phyloP scores from a whole-genome alignment of 148 eudicot species.

The Camellia sinensis region DNA sequence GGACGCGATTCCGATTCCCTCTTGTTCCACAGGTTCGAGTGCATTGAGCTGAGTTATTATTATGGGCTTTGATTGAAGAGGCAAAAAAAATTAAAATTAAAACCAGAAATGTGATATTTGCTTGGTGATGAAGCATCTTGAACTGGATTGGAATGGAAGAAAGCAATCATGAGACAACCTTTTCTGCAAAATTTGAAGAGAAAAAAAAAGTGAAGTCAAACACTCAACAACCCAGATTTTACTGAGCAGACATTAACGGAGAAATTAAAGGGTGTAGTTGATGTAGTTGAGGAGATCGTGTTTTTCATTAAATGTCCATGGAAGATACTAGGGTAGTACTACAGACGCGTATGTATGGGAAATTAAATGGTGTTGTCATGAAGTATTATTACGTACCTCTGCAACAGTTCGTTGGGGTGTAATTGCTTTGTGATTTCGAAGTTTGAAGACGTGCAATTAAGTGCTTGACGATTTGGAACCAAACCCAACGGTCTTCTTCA shows the following conservation, averaged over 20 bases:
- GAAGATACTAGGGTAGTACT: neutral
- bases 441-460: neutral
- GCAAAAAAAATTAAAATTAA: neutral
- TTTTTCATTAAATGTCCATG: constrained; percentile 12
- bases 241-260: neutral
- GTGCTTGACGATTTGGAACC: neutral
- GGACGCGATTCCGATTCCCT: constrained; percentile 15
- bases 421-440: constrained; percentile 16
- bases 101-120: neutral
- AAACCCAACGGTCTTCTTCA: constrained; percentile 10
- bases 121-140: neutral
- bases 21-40: constrained; percentile 31
- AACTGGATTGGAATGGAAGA: neutral
- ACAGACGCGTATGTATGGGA: neutral
- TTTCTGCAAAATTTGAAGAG: too few relatives aligned
- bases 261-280: constrained; percentile 24
- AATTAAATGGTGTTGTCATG: neutral
- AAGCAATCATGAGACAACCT: neutral
- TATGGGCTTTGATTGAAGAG: neutral
- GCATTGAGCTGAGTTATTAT: constrained; percentile 23
- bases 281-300: constrained; percentile 22
- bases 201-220: neutral
- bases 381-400: constrained; percentile 9
- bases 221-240: neutral
- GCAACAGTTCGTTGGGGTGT: constrained; percentile 1